Evolutionary conservation across 2,329 filamentous ascomycete species (phyloP), one percentile per base, ranked within the genome.

Genomic region (Penicillium occitanis): DNA sequence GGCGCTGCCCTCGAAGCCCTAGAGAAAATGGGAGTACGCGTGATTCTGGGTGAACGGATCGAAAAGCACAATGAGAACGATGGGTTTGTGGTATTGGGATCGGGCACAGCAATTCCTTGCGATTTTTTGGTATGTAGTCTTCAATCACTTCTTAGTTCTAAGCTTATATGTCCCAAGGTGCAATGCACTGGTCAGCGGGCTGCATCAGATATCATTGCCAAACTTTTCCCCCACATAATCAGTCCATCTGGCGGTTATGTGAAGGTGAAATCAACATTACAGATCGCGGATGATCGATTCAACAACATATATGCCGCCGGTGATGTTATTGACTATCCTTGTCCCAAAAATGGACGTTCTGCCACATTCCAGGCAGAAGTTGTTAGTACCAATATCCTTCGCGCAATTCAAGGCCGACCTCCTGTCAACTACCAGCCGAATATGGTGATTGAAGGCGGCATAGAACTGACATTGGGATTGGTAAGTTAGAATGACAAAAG

Each of bases 231-330:
- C 0, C 64, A 71, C 0, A 76, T 80, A 3, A 79, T 87, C 64
- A 80, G 82, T 0, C 69, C 74, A 2, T 81, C 80, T n/a, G 35
- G 57, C 0, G 84, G 83, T 1, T 81, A 84, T 66, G 83, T 89
- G 69, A 77, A 78, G 0, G 84, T 90, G 28, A 81, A 82, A 59
- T 79, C 83, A 0, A 87, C 84, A 0, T 78, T 90, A 37, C 87
- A 90, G 68, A 77, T 90, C 14, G 71, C 75, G 7, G 83, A 86
- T 69, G 74, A 79, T 1, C 66, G 68, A 0, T 77, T 83, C 8
- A 78, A 81, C 1, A 82, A 87, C 67, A 79, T 90, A 1, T 90
- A 87, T 70, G 85, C 84, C 1, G 83, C 86, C n/a, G 88, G 88
- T 19, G 88, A 90, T 68, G 85, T 91, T 4, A 83, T 86, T 3